A percentile compares a stretch with the other conserved stretches of the same genome.
These are phyloP conservation scores for Hanseniaspora uvarum DNA, from an alignment of 1,139 yeast genomes.

Conservation along the genomic window DNA sequence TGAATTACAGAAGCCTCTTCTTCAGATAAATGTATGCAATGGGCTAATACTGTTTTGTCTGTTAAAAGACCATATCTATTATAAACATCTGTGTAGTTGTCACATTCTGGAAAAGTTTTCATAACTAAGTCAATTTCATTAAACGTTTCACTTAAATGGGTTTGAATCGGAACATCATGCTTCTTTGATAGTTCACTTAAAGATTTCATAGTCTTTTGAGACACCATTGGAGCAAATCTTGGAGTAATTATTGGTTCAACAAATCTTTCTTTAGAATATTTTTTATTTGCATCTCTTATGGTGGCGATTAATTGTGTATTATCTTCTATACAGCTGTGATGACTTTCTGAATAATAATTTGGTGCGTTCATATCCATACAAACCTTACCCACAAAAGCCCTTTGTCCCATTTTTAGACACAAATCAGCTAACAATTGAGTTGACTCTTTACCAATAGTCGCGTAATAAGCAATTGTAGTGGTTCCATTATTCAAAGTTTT, in stretches of 20 bases:
- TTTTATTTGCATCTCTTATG: slow-evolving; percentile 37
- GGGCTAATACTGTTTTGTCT: slow-evolving; percentile 70
- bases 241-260: slow-evolving; percentile 79
- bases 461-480: slow-evolving; percentile 83
- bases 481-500: slow-evolving; percentile 73
- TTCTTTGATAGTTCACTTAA: slow-evolving; percentile 50
- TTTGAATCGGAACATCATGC: slow-evolving; percentile 60
- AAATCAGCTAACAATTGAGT: slow-evolving; percentile 68
- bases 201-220: slow-evolving; percentile 48
- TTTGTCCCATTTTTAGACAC: slow-evolving; percentile 58
- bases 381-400: slow-evolving; percentile 89
- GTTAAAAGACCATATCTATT: slow-evolving; percentile 51
- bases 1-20: slow-evolving; percentile 53
- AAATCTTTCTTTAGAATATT: slow-evolving; percentile 33
- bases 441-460: slow-evolving; percentile 72
- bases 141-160: slow-evolving; percentile 76
- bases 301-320: slow-evolving; percentile 50
- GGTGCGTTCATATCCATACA: slow-evolving; percentile 78
- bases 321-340: slow-evolving; percentile 49
- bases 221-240: slow-evolving; percentile 85
- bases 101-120: slow-evolving; percentile 59
- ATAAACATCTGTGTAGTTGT: slow-evolving; percentile 68
- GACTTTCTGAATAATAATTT: slow-evolving; percentile 52
- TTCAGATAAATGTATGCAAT: slow-evolving; percentile 65
- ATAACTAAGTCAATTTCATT: slow-evolving; percentile 69